Base-by-base conservation (phyloP, 129 eudicot genomes). In the Chrysanthemum seticuspe region DNA sequence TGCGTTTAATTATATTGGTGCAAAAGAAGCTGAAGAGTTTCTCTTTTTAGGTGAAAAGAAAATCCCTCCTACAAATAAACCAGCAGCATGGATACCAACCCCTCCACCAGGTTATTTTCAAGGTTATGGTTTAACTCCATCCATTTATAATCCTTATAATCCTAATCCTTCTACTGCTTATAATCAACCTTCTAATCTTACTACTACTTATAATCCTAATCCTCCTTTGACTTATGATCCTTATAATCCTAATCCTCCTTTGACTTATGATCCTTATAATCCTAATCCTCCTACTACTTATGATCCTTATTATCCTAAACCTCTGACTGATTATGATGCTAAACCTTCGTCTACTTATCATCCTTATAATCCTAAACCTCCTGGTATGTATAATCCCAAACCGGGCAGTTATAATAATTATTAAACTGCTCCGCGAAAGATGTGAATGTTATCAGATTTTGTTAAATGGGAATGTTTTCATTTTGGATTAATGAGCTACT, bases 1-100 rank as follows among this genome's bases (percentile, higher is more conserved):
- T 3, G 82, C 86, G 29, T 90, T 90, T 73, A 64, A 72, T 19
- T 16, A 65, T 44, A 70, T 90, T 5, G 96, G 94, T 0, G 94
- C 70, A 0, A 90, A 85, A 47, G 94, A 83, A 67, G 83, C 90
- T 13, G 83, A 87, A 0, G 79, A 85, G 47, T 88, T 85, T 71
- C 74, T 76, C 23, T 27, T 62, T 29, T 67, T 75, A 19, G 67
- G 82, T 53, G 74, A 52, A 13, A 76, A 48, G 65, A 77, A 67
- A 52, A 83, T 8, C 36, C 23, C 11, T 29, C 64, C 55, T 31
- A 34, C 11, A 34, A 34, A 4, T 34, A 34, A 34, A 13, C 23
- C 23, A 0, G 52, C 53, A 5, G 18, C 71, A 1, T 21, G 14
- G 1, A 34, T 34, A n/a, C 52, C 48, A 34, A 5, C 40, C 40